These are phyloP conservation scores for Vanilla planifolia DNA, from an alignment of 106 monocot genomes.

Conservation along the genomic window DNA sequence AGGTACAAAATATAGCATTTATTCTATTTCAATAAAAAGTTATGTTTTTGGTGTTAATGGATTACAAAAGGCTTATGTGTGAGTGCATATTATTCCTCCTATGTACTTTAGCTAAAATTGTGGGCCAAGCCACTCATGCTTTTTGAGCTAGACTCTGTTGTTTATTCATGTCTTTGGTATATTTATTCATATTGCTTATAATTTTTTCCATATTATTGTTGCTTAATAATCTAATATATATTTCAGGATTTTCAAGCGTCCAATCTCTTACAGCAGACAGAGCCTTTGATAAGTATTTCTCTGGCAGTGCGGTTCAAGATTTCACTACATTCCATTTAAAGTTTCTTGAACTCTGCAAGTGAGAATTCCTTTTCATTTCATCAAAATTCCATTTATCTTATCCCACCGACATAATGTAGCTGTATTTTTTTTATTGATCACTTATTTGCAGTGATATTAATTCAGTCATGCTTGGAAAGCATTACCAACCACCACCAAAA, in stretches of 20 bases:
- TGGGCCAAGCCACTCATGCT: not conserved
- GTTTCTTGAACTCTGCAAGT: conserved; percentile 39
- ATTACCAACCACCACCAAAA: conserved; percentile 8
- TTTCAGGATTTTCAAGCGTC: conserved; percentile 24
- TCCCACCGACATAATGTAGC: not conserved
- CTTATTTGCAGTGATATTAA: conserved; percentile 30
- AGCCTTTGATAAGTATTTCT: conserved; percentile 16
- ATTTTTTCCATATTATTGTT: not conserved
- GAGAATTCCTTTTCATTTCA: not conserved
- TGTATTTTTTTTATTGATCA: not conserved
- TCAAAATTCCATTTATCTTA: not conserved
- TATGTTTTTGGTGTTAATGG: too few relatives aligned
- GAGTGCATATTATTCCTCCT: not conserved
- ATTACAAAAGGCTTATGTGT: too few relatives aligned
- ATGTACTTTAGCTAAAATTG: not conserved
- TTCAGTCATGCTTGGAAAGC: conserved; percentile 32
- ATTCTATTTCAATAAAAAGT: too few relatives aligned
- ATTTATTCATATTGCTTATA: not conserved
- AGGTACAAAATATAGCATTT: too few relatives aligned
- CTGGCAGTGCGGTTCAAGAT: not conserved
- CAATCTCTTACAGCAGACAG: conserved; percentile 13
- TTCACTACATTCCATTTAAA: conserved; percentile 16
- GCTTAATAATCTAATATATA: not conserved
- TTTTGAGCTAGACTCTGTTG: not conserved
- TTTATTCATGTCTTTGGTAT: not conserved